phyloP scores from a whole-genome alignment of 1,284 basidiomycete genomes.

The Cystobasidium sp. region DNA sequence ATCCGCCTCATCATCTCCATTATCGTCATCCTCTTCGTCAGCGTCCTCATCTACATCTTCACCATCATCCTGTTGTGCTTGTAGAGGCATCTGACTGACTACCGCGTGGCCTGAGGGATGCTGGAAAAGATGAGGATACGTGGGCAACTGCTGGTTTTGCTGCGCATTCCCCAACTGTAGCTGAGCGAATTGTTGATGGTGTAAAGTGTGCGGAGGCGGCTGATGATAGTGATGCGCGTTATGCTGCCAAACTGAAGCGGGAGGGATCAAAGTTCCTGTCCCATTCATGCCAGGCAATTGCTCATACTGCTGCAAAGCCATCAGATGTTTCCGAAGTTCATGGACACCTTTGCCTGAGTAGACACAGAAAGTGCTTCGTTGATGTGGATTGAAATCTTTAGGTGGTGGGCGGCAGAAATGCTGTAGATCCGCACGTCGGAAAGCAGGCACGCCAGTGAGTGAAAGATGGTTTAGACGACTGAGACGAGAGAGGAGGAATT shows the following conservation, averaged over 20 bases:
- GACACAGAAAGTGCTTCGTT: conserved; percentile 93
- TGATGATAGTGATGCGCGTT: conserved; percentile 19
- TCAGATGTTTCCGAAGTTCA: conserved; percentile 76
- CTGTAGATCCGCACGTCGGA: conserved; percentile 83
- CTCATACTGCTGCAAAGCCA: conserved; percentile 30
- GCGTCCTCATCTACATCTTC: conserved; percentile 4
- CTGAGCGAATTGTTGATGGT: conserved; percentile 25
- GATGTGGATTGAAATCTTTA: conserved; percentile 89
- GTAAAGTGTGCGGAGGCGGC: not conserved
- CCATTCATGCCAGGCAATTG: not conserved
- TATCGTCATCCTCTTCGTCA: conserved; percentile 23
- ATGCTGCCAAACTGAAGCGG: not conserved
- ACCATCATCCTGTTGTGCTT: not conserved
- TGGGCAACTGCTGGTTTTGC: conserved; percentile 18
- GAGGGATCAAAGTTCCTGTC: conserved; percentile 5
- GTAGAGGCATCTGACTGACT: conserved; percentile 18
- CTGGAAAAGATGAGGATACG: conserved; percentile 27
- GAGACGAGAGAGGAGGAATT: conserved; percentile 84
- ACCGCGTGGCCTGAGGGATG: conserved; percentile 10
- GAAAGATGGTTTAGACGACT: conserved; percentile 91
- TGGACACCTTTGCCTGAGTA: conserved; percentile 90
- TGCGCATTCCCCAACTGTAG: conserved; percentile 8
- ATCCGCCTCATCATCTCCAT: conserved; percentile 34
- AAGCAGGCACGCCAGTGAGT: conserved; percentile 92
- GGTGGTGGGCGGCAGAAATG: conserved; percentile 88